Conservation (phyloP, 1,139 yeast species). For the Zygoascus hellenicus region DNA sequence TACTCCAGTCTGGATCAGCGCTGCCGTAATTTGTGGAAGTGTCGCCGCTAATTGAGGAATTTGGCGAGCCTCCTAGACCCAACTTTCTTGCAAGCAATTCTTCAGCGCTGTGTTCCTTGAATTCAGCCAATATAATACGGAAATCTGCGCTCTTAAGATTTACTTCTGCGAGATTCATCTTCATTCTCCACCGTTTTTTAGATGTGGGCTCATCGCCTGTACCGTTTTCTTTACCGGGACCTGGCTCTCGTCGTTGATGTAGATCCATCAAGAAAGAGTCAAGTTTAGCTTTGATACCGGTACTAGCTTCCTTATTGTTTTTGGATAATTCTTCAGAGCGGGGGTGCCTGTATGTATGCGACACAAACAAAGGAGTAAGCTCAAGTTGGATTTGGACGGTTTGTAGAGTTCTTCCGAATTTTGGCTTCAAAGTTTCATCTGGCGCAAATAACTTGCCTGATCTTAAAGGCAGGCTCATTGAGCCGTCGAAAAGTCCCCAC, state of each 20-base stretch:
- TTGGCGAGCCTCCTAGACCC: conserved; percentile 20
- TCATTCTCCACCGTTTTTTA: conserved; percentile 56
- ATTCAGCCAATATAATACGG: conserved; percentile 61
- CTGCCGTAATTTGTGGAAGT: conserved; percentile 13
- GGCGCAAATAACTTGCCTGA: conserved; percentile 62
- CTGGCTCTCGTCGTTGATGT: conserved; percentile 76
- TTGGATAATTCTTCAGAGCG: conserved; percentile 42
- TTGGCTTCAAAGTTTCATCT: conserved; percentile 39
- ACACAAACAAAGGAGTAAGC: conserved; percentile 64
- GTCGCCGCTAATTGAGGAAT: conserved; percentile 12
- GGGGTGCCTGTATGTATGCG: conserved; percentile 64
- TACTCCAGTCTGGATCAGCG: conserved; percentile 13
- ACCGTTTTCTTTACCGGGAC: conserved; percentile 27
- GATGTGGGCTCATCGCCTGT: conserved; percentile 22
- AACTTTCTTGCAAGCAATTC: conserved; percentile 41
- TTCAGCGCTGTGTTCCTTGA: conserved; percentile 50
- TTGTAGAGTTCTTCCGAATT: conserved; percentile 71
- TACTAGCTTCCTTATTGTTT: conserved; percentile 49
- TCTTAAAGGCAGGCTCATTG: conserved; percentile 68
- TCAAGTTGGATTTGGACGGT: conserved; percentile 77
- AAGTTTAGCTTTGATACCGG: conserved; percentile 75
- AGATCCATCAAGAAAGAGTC: conserved; percentile 65
- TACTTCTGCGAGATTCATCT: conserved; percentile 71
- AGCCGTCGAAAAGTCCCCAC: conserved; percentile 76
- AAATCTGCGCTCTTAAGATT: conserved; percentile 68